A percentile compares a stretch with the other conserved stretches of the same genome.
phyloP scores from a whole-genome alignment of 176 grass and related monocot genomes.

The Sorghum bicolor region Sorghum_bicolor_NCBIv3 NC_012873.2:16362001-16362500 shows the following conservation, averaged over 20 bases:
- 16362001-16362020: slow-evolving; percentile 91
- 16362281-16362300: background rate
- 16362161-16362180: background rate
- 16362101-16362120: slow-evolving; percentile 9
- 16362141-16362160: slow-evolving; percentile 1
- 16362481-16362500: background rate
- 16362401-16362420: background rate
- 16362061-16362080: slow-evolving; percentile 16
- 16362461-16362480: slow-evolving; percentile 21
- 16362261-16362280: background rate
- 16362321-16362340: background rate
- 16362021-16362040: slow-evolving; percentile 76
- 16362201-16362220: background rate
- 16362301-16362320: background rate
- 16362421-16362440: background rate
- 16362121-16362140: background rate
- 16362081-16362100: slow-evolving; percentile 1
- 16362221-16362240: background rate
- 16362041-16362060: slow-evolving; percentile 82
- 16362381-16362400: background rate
- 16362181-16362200: background rate
- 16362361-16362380: background rate
- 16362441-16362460: background rate
- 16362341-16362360: background rate
- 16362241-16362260: background rate